Base-by-base conservation (phyloP, 2,329 filamentous ascomycete genomes). In the Colletotrichum sp. region DNA sequence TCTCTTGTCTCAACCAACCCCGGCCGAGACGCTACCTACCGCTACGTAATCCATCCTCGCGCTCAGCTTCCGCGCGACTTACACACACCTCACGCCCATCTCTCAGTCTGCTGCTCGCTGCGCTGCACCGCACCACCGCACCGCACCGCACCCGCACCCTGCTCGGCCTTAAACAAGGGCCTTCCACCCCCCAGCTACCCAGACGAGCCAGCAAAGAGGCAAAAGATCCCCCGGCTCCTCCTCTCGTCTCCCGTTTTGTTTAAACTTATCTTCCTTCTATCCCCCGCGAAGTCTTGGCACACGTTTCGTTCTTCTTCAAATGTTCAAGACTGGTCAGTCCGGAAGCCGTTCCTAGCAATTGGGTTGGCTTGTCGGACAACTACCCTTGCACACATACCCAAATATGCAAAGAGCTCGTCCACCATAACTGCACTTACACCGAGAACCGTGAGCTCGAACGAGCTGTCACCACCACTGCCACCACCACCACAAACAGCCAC, bases 1-100 rank as follows among this genome's bases (percentile, higher is more conserved):
- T 71, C 71, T 77, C 64, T 71, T 73, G 75, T 77, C 75, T 77
- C 75, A 71, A 64, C 71, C 75, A 74, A 65, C 75, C 74, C 75
- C 71, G 71, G 71, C 71, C 75, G 75, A 77, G 75, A 77, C 75
- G 75, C 73, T 76, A 76, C 73, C 73, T 76, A 49, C 73, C 71
- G 71, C 75, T 77, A 77, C 75, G 75, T 77, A 77, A 77, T 77
- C 63, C 67, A 77, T 75, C 72, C 32, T 77, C 68, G 68, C 67
- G 72, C 75, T 72, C 68, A 75, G 68, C 72, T 76, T 77, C 69
- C 68, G 75, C 67, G 72, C 69, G 72, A 76, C 72, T 74, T 71
- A 70, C 69, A 76, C 72, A 70, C 68, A 70, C 67, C 49, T 49
- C 61, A 32, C 59, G 34, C 61, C 29, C 44, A 66, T 64, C 72